phyloP scores from a whole-genome alignment of 176 grass and related monocot species.

The Juncus inflexus region DNA sequence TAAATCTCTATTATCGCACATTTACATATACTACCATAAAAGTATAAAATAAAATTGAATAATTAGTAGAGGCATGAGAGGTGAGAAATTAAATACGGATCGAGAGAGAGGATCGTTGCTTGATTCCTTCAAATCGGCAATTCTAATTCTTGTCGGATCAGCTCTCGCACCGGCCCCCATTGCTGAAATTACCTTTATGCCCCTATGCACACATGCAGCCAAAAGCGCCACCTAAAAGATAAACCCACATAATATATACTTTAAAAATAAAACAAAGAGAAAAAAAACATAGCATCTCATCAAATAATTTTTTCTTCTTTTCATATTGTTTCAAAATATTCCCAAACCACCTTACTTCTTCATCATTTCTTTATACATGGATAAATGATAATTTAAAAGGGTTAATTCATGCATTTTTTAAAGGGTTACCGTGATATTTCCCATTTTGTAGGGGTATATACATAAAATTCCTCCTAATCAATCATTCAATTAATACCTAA shows the following conservation, averaged over 20 bases:
- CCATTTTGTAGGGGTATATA: no score
- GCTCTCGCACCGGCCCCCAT: constrained; percentile 95
- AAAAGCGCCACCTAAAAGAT: constrained; percentile 72
- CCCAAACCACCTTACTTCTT: no score
- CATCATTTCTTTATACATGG: background rate
- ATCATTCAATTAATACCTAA: background rate
- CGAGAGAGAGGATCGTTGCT: constrained; percentile 87
- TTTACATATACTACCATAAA: no score
- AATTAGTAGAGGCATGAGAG: constrained; percentile 7
- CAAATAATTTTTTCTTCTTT: no score
- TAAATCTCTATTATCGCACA: constrained; percentile 9
- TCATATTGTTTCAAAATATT: no score
- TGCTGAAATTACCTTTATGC: constrained; percentile 79
- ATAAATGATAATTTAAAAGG: background rate
- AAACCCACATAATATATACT: background rate
- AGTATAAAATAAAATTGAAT: no score
- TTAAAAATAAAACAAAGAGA: no score
- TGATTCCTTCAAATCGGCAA: constrained; percentile 94
- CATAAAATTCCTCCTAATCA: no score
- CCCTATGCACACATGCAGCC: constrained; percentile 63
- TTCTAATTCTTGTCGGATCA: constrained; percentile 89
- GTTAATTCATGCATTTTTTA: no score
- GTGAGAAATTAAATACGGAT: constrained; percentile 35
- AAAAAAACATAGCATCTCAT: no score
- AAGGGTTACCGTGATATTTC: background rate